Evolutionary conservation across 2,329 filamentous ascomycete genomes (phyloP).

Genomic region (Ascochyta rabiei): DNA sequence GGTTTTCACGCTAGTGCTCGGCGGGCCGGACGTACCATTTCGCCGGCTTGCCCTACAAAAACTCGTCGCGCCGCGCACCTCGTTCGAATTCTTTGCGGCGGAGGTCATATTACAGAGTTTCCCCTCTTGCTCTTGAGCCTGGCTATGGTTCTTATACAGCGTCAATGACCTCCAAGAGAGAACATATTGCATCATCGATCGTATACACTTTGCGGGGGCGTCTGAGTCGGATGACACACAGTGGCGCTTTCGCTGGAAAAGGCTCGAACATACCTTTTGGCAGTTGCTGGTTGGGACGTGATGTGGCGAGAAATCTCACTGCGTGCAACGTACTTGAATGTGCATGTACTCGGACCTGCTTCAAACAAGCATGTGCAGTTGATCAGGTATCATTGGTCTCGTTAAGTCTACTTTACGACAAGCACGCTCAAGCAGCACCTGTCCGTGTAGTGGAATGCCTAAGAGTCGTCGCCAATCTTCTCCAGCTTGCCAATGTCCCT

Average conservation of each 20-base stretch:
- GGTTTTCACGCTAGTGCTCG: constrained; percentile 2
- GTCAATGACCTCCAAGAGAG: constrained; percentile 78
- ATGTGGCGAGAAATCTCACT: background rate
- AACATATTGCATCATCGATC: constrained; percentile 72
- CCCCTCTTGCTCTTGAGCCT: constrained; percentile 77
- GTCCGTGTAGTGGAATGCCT: background rate
- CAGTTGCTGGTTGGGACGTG: background rate
- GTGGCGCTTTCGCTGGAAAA: constrained; percentile 50
- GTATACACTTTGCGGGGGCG: constrained; percentile 50
- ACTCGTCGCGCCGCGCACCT: constrained; percentile 39
- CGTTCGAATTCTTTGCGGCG: constrained; percentile 76
- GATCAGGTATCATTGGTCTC: constrained; percentile 8
- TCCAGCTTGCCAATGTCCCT: constrained; percentile 92
- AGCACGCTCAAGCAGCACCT: background rate
- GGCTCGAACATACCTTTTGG: constrained; percentile 60
- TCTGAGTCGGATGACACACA: constrained; percentile 25
- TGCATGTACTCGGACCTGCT: background rate
- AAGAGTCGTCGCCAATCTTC: constrained; percentile 79
- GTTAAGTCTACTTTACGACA: constrained; percentile 3
- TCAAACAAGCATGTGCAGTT: background rate
- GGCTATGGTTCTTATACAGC: constrained; percentile 61
- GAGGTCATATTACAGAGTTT: constrained; percentile 65
- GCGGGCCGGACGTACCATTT: constrained; percentile 10
- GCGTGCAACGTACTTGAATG: background rate
- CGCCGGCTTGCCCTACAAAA: constrained; percentile 27